These are phyloP conservation scores for Phlebiopsis gigantea DNA, from an alignment of 768 basidiomycete species.

Conservation along the genomic window DNA sequence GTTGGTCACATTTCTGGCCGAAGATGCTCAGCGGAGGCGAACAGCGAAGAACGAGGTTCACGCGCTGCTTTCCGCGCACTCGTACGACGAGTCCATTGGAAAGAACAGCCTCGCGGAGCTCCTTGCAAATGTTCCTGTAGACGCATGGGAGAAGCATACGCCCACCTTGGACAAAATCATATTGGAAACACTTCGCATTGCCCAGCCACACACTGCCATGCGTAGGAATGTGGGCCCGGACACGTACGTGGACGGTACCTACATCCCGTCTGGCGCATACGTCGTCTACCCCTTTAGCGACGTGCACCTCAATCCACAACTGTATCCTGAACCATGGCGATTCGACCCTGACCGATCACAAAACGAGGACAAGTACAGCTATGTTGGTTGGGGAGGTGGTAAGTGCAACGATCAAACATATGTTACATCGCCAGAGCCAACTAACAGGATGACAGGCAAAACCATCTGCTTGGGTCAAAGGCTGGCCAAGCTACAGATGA, in stretches of 20 bases:
- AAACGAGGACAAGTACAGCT: slow-evolving; percentile 52
- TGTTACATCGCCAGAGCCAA: too few species aligned
- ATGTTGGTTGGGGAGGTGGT: slow-evolving; percentile 82
- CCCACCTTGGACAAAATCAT: slow-evolving; percentile 71
- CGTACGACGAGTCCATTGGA: slow-evolving; percentile 1
- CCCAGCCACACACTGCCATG: slow-evolving; percentile 79
- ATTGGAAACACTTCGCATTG: slow-evolving; percentile 71
- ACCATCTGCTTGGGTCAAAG: slow-evolving; percentile 69
- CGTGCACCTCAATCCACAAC: slow-evolving; percentile 64
- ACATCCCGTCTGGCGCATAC: slow-evolving; percentile 69
- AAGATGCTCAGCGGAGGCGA: slow-evolving; percentile 57
- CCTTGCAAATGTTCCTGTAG: slow-evolving; percentile 50
- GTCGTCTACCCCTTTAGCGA: slow-evolving; percentile 78
- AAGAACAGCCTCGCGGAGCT: slow-evolving; percentile 21
- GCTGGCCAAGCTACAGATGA: slow-evolving; percentile 69
- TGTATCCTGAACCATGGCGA: slow-evolving; percentile 75
- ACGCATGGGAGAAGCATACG: slow-evolving; percentile 64
- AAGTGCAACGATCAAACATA: too few species aligned
- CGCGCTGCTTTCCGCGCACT: slow-evolving; percentile 42
- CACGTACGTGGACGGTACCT: slow-evolving; percentile 60
- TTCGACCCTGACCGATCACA: slow-evolving; percentile 56
- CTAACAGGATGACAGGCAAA: slow-evolving; percentile 61
- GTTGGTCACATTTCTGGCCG: slow-evolving; percentile 68
- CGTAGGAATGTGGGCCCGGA: slow-evolving; percentile 74
- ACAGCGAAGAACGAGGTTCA: slow-evolving; percentile 60